Base-by-base conservation (phyloP, 345 rosid species). In the Eutrema heterophyllum region DNA sequence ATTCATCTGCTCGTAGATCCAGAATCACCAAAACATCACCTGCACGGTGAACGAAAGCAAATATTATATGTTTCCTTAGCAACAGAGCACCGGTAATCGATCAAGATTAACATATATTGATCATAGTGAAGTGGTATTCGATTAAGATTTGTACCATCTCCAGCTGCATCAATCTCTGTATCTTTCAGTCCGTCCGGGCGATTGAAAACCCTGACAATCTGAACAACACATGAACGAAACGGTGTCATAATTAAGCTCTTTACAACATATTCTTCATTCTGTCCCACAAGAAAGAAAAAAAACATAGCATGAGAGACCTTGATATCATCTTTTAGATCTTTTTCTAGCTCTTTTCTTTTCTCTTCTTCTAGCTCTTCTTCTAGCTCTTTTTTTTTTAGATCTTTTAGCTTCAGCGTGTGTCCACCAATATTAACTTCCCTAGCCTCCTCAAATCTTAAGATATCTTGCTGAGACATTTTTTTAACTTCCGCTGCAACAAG, bases 21-120 rank as follows among this genome's bases (percentile, higher is more conserved):
- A 95, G 44, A 72, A 95, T 80, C 65, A 95, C 94, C 90, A 96
- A 83, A 63, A 95, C 97, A 82, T 92, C 98, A 73, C 99, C 99
- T 95, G 78, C 64, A 71, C 69, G 67, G 72, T 36, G 38, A 48
- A n/a, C n/a, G n/a, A 27, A 60, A 72, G 18, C 26, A 60, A 15
- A 62, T 3, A 26, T 56, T 33, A 50, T 18, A 38, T 63, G 32
- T 14, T 45, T 38, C 49, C 27, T 68, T n/a, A 61, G 21, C 6
- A 29, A 50, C 8, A 53, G 49, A 50, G 39, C 7, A 69, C 63
- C 0, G 4, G 7, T 59, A 39, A 5, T 33, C 13, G 32, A 30
- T 41, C 21, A 56, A 48, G 45, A 64, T 63, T 57, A 54, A 55
- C 29, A 64, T n/a, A 16, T 54, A 38, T 35, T 64, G 45, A 45